Conservation (phyloP, 305 asterid genomes). For the Fraxinus platypoda region DNA sequence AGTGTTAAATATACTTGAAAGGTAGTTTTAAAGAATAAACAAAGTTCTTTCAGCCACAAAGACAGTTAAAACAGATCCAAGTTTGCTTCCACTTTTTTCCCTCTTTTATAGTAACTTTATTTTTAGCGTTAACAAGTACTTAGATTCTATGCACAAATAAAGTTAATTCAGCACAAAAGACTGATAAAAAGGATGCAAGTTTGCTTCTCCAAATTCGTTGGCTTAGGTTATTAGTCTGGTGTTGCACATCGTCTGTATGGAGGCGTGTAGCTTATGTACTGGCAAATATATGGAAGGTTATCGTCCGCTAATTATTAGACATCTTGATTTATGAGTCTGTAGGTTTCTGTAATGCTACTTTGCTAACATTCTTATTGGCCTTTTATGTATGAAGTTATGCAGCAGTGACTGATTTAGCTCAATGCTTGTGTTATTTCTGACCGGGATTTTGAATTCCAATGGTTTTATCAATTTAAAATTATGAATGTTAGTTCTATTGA, state of each 20-base stretch:
- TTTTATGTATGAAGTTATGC: neutral
- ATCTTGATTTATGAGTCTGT: neutral
- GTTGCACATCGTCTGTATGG: neutral
- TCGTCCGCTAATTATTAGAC: neutral
- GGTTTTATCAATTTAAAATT: neutral
- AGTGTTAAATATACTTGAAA: neutral
- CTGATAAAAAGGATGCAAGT: neutral
- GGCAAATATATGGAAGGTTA: neutral
- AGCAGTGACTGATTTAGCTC: neutral
- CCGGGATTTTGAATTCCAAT: neutral
- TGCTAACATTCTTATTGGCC: neutral
- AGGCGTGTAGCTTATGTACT: neutral
- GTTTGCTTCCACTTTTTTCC: neutral
- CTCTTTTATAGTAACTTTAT: neutral
- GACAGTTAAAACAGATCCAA: neutral
- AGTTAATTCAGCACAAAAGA: neutral
- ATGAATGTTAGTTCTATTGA: neutral
- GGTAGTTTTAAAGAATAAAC: neutral
- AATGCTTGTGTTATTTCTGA: neutral
- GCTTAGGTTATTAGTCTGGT: neutral
- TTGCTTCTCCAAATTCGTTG: neutral
- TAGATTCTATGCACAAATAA: neutral
- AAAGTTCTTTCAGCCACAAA: neutral
- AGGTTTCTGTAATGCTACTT: neutral
- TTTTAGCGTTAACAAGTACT: neutral